Percentiles rank a stretch among this genome's conserved stretches.
phyloP scores from a whole-genome alignment of 1,284 basidiomycete genomes.

The Cerrena zonata region DNA sequence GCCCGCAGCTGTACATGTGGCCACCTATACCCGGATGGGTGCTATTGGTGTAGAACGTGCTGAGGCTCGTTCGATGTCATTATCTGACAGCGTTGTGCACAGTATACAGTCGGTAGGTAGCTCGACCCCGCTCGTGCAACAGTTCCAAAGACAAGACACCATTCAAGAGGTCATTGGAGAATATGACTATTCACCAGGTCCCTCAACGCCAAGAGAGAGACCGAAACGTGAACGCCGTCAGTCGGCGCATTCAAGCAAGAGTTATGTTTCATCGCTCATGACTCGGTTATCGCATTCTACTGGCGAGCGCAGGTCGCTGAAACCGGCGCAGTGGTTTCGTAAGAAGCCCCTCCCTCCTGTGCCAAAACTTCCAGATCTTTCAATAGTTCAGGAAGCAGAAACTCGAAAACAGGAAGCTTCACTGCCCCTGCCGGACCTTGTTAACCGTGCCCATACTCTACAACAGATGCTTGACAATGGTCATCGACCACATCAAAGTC shows the following conservation, averaged over 20 bases:
- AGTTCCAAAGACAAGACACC: slow-evolving; percentile 8
- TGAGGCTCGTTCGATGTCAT: slow-evolving; percentile 8
- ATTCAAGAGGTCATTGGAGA: slow-evolving; percentile 14
- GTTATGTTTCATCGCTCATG: slow-evolving; percentile 44
- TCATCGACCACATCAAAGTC: slow-evolving; percentile 42
- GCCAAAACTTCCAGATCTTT: slow-evolving; percentile 41
- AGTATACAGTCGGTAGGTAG: slow-evolving; percentile 14
- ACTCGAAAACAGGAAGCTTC: slow-evolving; percentile 40
- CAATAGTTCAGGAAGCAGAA: slow-evolving; percentile 35
- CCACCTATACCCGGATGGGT: background rate
- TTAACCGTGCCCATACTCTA: slow-evolving; percentile 44
- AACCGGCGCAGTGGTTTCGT: slow-evolving; percentile 37
- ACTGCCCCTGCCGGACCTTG: slow-evolving; percentile 46
- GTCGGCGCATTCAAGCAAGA: slow-evolving; percentile 40
- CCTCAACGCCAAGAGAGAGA: slow-evolving; percentile 6
- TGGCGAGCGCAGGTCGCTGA: slow-evolving; percentile 27
- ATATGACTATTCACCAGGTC: slow-evolving; percentile 4
- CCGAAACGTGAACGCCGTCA: slow-evolving; percentile 21
- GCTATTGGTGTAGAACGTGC: background rate
- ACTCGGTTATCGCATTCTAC: slow-evolving; percentile 38
- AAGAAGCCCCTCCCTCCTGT: slow-evolving; percentile 53
- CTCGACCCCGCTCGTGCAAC: slow-evolving; percentile 12
- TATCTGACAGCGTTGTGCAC: slow-evolving; percentile 6
- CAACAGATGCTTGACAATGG: slow-evolving; percentile 47
- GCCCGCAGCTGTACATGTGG: background rate